phyloP scores from a whole-genome alignment of 148 eudicot genomes.

The Camellia japonica region DNA sequence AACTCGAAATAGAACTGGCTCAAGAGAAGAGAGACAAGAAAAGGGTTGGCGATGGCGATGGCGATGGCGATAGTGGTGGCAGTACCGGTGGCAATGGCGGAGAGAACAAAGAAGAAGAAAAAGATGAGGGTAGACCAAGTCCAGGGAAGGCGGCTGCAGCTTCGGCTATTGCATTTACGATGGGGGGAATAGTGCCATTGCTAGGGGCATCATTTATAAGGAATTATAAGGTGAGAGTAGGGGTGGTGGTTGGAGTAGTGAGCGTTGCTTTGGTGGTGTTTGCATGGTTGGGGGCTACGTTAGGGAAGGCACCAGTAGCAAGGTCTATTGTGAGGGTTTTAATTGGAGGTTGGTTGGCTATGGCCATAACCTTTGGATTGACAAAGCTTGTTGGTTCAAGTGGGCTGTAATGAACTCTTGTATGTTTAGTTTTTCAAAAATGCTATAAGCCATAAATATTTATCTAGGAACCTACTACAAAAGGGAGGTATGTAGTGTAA shows the following conservation, averaged over 20 bases:
- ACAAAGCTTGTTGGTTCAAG: slow-evolving; percentile 20
- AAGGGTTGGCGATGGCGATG: background rate
- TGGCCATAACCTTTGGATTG: slow-evolving; percentile 31
- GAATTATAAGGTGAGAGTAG: slow-evolving; percentile 29
- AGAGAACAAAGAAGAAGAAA: background rate
- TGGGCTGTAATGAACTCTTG: slow-evolving; percentile 7
- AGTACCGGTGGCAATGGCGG: background rate
- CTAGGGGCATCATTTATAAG: slow-evolving; percentile 27
- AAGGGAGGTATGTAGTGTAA: no score
- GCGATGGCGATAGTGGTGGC: no score
- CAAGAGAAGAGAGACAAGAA: slow-evolving; percentile 19
- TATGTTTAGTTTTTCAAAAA: background rate
- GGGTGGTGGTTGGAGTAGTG: slow-evolving; percentile 31
- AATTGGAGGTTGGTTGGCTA: slow-evolving; percentile 46
- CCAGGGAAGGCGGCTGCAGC: slow-evolving; percentile 26
- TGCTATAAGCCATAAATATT: no score
- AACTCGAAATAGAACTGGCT: slow-evolving; percentile 34
- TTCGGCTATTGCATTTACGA: slow-evolving; percentile 21
- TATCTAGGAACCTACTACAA: no score
- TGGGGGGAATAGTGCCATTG: slow-evolving; percentile 32
- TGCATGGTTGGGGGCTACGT: slow-evolving; percentile 39
- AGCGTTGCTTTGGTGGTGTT: slow-evolving; percentile 29
- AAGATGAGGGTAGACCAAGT: slow-evolving; percentile 13
- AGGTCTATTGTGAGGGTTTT: slow-evolving; percentile 35
- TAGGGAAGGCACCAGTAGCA: slow-evolving; percentile 29